Base-by-base conservation (phyloP, 176 grass and related monocot species). In the Musa acuminata region DNA sequence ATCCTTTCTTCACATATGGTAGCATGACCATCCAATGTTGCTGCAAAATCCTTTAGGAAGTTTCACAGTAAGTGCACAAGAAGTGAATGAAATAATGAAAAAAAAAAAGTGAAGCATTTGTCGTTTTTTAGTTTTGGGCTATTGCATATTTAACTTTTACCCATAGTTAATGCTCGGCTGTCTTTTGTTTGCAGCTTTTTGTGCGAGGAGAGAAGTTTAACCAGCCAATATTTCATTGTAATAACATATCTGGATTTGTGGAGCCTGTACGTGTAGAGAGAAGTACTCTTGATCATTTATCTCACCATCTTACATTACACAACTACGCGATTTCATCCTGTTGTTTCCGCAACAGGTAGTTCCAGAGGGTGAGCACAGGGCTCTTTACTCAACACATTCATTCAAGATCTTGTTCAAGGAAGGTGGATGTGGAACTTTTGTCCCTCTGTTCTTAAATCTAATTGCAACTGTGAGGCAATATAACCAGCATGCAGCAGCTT, bases 371-470 rank as follows among this genome's bases (percentile, higher is more conserved):
- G 90, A 94, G 75, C 87, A 86, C 54, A 91, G 90, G 60, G 88
- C 88, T 14, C 68, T 99, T 13, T 94, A 99, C 81, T 99, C 95
- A 0, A 99, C 90, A 11, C 90, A 99, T 84, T 89, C 88, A 59
- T 99, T 99, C 80, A 99, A 99, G 89, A 91, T 99, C 82, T 82
- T 99, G 84, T 99, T 99, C 76, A 99, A 99, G 80, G 95, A 99
- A 51, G 95, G 95, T 0, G 95, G 95, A 2, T 99, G 95, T 35
- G 90, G 95, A 13, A 99, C 95, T 21, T 94, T 99, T 71, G 85
- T 99, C 22, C 95, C 95, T 79, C 90, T 99, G 25, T 93, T 99
- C 82, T 81, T 99, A 43, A 99, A 99, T 82, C 73, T 99, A 78
- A 74, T 87, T 14, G 77, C 71, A 81, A 91, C 90, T 16, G 95